Base-by-base conservation (phyloP, 2,329 filamentous ascomycete genomes). In the Cadophora sp. region DNA sequence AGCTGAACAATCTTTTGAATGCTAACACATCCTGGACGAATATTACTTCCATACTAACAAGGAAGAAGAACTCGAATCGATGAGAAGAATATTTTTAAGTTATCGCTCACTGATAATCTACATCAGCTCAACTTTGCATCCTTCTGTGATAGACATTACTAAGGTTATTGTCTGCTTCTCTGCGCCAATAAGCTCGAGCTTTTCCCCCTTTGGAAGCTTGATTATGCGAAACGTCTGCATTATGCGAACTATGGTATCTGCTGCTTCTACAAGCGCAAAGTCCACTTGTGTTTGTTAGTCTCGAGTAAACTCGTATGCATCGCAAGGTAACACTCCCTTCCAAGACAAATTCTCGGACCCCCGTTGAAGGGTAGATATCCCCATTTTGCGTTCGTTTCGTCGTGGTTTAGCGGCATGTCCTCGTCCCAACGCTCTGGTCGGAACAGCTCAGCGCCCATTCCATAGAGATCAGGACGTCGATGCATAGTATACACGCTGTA, bases 281-380 rank as follows among this genome's bases (percentile, higher is more conserved):
- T 76, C 74, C 69, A 62, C 65, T 67, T 8, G 12, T 3, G 9
- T 48, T 48, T n/a, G 19, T 75, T 65, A 26, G 74, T 70, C 27
- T 12, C 11, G 22, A n/a, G n/a, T n/a, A n/a, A n/a, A n/a, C n/a
- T n/a, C n/a, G n/a, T n/a, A n/a, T n/a, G n/a, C n/a, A n/a, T n/a
- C n/a, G n/a, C n/a, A n/a, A 55, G 24, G 12, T 1, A 40, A 24
- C 11, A 64, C 76, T 68, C 70, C 73, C 29, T 76, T 70, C 92
- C 92, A 0, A 95, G 91, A 67, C 90, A 92, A 0, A 89, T 84
- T 4, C 91, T 80, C 0, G 90, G 89, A 0, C 90, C 90, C 27
- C 88, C 81, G 72, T 89, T 92, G 75, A 95, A 96, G 0, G 90
- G 90, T 40, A 92, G 89, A 68, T 92, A 93, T 0, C 91, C 92